Conservation (phyloP, 129 eudicot species). For the Daucus carota region DNA sequence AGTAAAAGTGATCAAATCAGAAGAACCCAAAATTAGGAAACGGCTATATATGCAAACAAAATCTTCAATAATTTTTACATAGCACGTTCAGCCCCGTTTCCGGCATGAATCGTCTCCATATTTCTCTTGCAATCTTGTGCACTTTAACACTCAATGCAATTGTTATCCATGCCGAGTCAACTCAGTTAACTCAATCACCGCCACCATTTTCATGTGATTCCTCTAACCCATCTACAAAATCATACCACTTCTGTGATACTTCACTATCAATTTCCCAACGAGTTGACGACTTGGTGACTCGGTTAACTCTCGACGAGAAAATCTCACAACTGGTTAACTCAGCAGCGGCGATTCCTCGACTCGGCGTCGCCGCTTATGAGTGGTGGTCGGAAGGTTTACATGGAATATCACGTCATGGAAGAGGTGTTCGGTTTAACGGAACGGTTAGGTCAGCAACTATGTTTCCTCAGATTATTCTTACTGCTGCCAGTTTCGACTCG, state of each 20-base stretch:
- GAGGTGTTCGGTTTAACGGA: constrained; percentile 39
- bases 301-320: constrained; percentile 66
- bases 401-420: constrained; percentile 58
- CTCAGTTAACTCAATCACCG: constrained; percentile 17
- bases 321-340: constrained; percentile 60
- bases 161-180: constrained; percentile 15
- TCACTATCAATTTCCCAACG: constrained; percentile 35
- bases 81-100: neutral
- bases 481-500: constrained; percentile 65
- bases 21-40: too few relatives aligned
- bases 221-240: constrained; percentile 20
- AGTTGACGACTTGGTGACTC: constrained; percentile 48
- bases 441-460: constrained; percentile 43
- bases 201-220: constrained; percentile 50
- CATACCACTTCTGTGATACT: constrained; percentile 46
- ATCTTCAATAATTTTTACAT: neutral
- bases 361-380: constrained; percentile 59
- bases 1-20: too few relatives aligned
- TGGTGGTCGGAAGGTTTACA: constrained; percentile 97
- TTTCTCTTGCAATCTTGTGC: neutral
- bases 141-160: constrained; percentile 1
- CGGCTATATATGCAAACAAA: too few relatives aligned
- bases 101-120: neutral
- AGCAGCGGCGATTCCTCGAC: constrained; percentile 62
- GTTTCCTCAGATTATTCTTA: constrained; percentile 76